These are phyloP conservation scores for Dictyostelium intermedium DNA, from an alignment of 78 protist genomes.

Conservation along the genomic window DNA sequence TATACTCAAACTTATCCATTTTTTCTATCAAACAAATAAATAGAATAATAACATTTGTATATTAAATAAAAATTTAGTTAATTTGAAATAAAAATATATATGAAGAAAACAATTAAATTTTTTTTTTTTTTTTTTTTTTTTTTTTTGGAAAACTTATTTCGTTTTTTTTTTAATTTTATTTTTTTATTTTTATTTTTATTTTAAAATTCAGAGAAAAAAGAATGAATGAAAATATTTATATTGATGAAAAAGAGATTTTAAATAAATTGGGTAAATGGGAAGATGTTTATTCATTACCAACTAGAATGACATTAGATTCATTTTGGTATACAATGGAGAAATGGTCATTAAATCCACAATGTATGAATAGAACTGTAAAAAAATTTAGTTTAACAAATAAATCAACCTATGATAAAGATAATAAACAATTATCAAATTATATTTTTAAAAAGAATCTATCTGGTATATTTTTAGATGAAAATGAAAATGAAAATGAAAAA, in stretches of 20 bases:
- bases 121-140: too few relatives aligned
- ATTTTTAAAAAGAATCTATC: conserved; percentile 12
- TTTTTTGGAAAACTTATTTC: not conserved
- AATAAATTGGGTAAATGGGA: not conserved
- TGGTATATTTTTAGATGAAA: not conserved
- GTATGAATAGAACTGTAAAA: conserved; percentile 25
- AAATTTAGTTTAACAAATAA: conserved; percentile 17
- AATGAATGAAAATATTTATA: not conserved
- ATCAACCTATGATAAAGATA: not conserved
- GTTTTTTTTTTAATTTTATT: not conserved
- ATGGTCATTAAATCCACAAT: conserved; percentile 54
- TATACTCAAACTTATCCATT: too few relatives aligned
- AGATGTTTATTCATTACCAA: not conserved
- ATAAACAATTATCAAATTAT: not conserved
- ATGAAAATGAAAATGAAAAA: not conserved
- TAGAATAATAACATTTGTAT: too few relatives aligned
- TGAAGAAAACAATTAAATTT: too few relatives aligned
- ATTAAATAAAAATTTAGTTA: too few relatives aligned
- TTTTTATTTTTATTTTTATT: not conserved
- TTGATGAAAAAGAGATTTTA: not conserved
- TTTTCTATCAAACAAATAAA: too few relatives aligned
- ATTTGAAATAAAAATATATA: too few relatives aligned
- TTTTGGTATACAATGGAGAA: conserved; percentile 69
- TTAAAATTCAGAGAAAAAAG: not conserved
- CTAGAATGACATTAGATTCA: conserved; percentile 18